Base-by-base conservation (phyloP, 2,329 filamentous ascomycete genomes). In the Fusarium metavorans region DNA sequence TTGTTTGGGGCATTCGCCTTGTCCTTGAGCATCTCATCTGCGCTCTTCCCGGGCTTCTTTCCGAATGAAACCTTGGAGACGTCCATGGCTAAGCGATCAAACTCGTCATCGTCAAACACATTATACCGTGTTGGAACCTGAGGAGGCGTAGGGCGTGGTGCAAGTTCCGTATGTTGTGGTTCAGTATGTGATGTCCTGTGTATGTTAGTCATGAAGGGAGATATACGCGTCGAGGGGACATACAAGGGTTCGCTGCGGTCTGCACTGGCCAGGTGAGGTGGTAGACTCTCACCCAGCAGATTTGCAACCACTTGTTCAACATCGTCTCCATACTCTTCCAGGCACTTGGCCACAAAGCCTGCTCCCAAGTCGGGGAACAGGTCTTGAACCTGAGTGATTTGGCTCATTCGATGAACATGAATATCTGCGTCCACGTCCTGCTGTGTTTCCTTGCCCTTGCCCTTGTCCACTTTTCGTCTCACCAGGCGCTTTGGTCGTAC, bases 341-440 rank as follows among this genome's bases (percentile, higher is more conserved):
- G 87, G 11, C 97, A 87, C 77, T 90, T 93, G 20, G 94, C 88
- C 18, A 98, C 86, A 80, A 98, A 98, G 0, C 89, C 94, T 5
- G 94, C 92, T 6, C 95, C 95, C 11, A 98, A 86, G 72, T 97
- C 91, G 0, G 96, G 95, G 79, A 98, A 98, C 0, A 98, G 87
- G 80, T 99, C 96, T 80, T 98, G 95, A n/a, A 99, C 88, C 81
- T 97, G 94, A 0, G 93, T 93, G 61, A 98, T 91, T 58, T 96
- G 90, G 77, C 93, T 95, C 90, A 97, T 93, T 48, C 88, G 92
- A 82, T 98, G 95, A 25, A 96, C 85, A 78, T 97, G 94, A 37
- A 95, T 85, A 50, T 89, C 86, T 4, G 81, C 82, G 7, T 83
- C 78, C 8, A 79, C 73, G 7, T 87, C 84, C 9, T 82, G 80